Evolutionary conservation across 129 eudicot species (phyloP), one percentile per base, ranked within the genome.

Genomic region (Centrapalus pauciflorus): DNA sequence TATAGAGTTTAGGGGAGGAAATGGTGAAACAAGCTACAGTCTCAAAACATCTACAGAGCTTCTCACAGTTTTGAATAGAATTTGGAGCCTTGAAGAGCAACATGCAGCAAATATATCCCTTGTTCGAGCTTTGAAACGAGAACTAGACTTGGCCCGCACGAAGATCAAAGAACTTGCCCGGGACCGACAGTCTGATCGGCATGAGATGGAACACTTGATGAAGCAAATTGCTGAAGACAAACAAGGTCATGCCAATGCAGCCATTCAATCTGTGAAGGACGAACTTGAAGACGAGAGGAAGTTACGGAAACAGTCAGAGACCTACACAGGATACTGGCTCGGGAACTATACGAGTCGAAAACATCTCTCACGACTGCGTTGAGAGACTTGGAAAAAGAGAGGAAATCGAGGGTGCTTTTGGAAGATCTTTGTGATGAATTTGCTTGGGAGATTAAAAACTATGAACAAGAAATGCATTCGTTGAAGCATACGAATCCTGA

Each of bases 401-500:
- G 77, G 56, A 71, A 66, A 35, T 79, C 91, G 0, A 76, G 82
- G 20, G 64, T 54, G 28, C 58, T 92, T 25, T 74, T 88, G 80
- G 98, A 92, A 80, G 95, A 84, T 26, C 96, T 92, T n/a, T 92
- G 98, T 35, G 96, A 92, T 30, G 98, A 92, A 78, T 92, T 92
- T 55, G 95, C 98, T 4, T 79, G 83, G 78, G 90, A 82, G 55
- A 83, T 88, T 71, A 79, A 81, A 63, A 86, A 78, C 46, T 83
- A 79, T 13, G 96, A 84, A 56, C 87, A 83, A 70, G 96, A 92
- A 71, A 29, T 83, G 65, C 96, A 85, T 59, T 69, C 75, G 51
- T 66, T 85, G 43, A 85, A 84, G 55, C 85, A 81, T 58, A 74
- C 72, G 46, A 65, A 71, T 33, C 82, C 80, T 1, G 83, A 58